These are phyloP conservation scores for Pichia sp. DNA, from an alignment of 1,139 yeast species.

Conservation along the genomic window DNA sequence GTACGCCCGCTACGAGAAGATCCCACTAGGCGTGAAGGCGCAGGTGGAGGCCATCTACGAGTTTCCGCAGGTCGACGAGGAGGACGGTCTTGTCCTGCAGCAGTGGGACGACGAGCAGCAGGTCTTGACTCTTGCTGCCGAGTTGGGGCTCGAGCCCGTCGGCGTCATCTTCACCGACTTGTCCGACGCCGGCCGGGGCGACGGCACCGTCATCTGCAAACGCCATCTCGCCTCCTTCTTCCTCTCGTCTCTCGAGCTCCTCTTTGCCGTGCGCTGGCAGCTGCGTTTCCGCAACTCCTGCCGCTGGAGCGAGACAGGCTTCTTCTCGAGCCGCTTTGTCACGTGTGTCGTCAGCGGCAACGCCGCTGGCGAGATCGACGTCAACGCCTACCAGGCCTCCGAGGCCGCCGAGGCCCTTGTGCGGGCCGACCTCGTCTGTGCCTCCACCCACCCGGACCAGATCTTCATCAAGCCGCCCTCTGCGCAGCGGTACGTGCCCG, in stretches of 20 bases:
- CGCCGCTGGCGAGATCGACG: conserved; percentile 79
- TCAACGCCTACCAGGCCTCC: conserved; percentile 86
- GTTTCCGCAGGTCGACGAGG: conserved; percentile 83
- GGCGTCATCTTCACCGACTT: conserved; percentile 91
- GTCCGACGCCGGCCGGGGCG: conserved; percentile 78
- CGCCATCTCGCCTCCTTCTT: conserved; percentile 92
- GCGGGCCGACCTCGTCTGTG: conserved; percentile 77
- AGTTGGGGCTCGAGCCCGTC: conserved; percentile 65
- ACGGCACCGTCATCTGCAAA: conserved; percentile 87
- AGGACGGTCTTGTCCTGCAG: conserved; percentile 74
- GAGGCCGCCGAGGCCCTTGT: conserved; percentile 84
- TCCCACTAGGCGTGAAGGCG: conserved; percentile 90
- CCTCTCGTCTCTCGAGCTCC: conserved; percentile 76
- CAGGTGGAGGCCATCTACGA: conserved; percentile 92
- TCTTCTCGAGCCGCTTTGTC: conserved; percentile 82
- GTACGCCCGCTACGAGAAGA: conserved; percentile 72
- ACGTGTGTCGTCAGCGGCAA: conserved; percentile 94
- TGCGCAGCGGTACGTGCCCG: conserved; percentile 83
- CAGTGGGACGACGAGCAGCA: conserved; percentile 56
- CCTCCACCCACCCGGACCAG: conserved; percentile 88
- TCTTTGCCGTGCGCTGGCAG: conserved; percentile 84
- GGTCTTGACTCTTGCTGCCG: conserved; percentile 53
- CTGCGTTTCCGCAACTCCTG: conserved; percentile 58
- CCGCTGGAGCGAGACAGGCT: conserved; percentile 62
- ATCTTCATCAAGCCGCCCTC: conserved; percentile 74